Evolutionary conservation across 2,329 filamentous ascomycete genomes (phyloP).

Genomic region (Blastomyces silverae): DNA sequence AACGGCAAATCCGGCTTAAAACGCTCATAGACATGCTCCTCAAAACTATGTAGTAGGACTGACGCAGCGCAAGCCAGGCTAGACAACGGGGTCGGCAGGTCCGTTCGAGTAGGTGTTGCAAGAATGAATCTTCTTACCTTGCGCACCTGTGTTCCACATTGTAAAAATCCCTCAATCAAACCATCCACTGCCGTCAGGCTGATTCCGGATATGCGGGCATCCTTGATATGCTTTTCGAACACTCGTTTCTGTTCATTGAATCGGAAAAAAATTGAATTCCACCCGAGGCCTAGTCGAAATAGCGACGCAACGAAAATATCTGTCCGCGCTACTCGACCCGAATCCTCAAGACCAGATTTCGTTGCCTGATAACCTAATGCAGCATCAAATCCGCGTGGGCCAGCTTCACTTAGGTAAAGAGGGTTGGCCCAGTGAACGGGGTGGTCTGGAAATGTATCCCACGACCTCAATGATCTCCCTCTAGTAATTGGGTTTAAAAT

Average conservation of each 20-base stretch:
- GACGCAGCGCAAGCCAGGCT: conserved; percentile 32
- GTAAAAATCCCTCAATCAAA: conserved; percentile 29
- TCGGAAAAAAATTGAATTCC: conserved; percentile 40
- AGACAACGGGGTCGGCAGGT: conserved; percentile 30
- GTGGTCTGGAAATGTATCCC: conserved; percentile 38
- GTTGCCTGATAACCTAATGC: conserved; percentile 29
- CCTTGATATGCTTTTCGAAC: conserved; percentile 39
- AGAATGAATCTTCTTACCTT: conserved; percentile 33
- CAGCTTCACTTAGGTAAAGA: conserved; percentile 42
- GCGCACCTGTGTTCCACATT: conserved; percentile 36
- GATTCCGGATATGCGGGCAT: conserved; percentile 46
- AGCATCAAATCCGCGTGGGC: conserved; percentile 37
- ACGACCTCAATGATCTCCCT: conserved; percentile 30
- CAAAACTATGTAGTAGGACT: conserved; percentile 35
- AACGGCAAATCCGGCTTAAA: conserved; percentile 29
- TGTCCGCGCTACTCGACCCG: conserved; percentile 31
- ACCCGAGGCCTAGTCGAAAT: conserved; percentile 39
- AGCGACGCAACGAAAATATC: conserved; percentile 38
- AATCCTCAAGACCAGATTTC: conserved; percentile 22
- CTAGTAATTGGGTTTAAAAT: conserved; percentile 20
- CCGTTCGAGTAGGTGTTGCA: conserved; percentile 25
- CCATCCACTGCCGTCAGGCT: conserved; percentile 40
- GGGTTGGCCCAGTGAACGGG: conserved; percentile 31
- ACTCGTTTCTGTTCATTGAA: conserved; percentile 32
- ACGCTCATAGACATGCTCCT: conserved; percentile 30